These are phyloP conservation scores for Neofusicoccum laricinum DNA, from an alignment of 2,329 filamentous ascomycete genomes.

Conservation along the genomic window DNA sequence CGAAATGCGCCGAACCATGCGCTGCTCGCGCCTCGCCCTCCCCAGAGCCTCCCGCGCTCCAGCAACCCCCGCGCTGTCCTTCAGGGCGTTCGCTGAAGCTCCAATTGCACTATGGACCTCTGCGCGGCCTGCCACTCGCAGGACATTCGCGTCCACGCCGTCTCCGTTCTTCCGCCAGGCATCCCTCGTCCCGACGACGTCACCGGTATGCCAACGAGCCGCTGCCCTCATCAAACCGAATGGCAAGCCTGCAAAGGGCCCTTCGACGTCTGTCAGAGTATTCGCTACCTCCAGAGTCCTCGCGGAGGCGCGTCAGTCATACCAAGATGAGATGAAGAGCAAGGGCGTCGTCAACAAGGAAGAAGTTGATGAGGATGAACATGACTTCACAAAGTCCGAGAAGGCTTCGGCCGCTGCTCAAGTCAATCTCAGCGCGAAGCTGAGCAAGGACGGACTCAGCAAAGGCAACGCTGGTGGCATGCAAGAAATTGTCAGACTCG, in stretches of 20 bases:
- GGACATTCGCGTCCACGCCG: not conserved
- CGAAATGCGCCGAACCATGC: slow-evolving; percentile 28
- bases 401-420: slow-evolving; percentile 84
- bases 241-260: not conserved
- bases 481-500: slow-evolving; percentile 77
- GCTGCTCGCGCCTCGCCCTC: slow-evolving; percentile 30
- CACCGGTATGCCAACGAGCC: not conserved
- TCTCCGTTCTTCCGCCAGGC: slow-evolving; percentile 1
- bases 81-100: slow-evolving; percentile 20
- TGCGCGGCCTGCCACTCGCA: not conserved
- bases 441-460: slow-evolving; percentile 73
- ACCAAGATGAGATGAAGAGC: slow-evolving; percentile 38
- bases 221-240: not conserved
- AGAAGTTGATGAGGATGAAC: slow-evolving; percentile 49
- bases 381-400: slow-evolving; percentile 70
- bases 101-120: slow-evolving; percentile 7
- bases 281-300: slow-evolving; percentile 3
- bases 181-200: slow-evolving; percentile 6
- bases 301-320: slow-evolving; percentile 27
- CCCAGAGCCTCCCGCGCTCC: slow-evolving; percentile 28
- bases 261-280: not conserved
- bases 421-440: slow-evolving; percentile 80
- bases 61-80: slow-evolving; percentile 33
- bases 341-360: slow-evolving; percentile 34
- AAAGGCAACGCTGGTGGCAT: slow-evolving; percentile 54